A percentile compares a stretch with the other conserved stretches of the same genome.
phyloP scores from a whole-genome alignment of 1,139 yeast species.

The Yamadazyma pseudoaaseri region DNA sequence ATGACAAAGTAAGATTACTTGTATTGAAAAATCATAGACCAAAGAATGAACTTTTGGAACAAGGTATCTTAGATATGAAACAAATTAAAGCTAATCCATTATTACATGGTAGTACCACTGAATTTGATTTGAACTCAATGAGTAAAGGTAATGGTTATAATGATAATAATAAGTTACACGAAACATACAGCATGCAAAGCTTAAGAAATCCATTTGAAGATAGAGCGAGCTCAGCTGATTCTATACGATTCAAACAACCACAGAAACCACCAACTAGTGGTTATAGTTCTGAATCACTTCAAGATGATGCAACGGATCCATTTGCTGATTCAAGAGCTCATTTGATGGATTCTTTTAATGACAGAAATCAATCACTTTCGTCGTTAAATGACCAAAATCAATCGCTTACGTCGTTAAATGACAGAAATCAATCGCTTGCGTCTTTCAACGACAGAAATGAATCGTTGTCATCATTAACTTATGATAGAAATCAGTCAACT shows the following conservation, averaged over 20 bases:
- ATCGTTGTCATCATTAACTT: constrained; percentile 6
- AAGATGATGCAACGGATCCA: constrained; percentile 8
- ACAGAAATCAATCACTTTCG: constrained; percentile 1
- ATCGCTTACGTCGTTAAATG: too few relatives aligned
- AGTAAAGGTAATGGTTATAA: constrained; percentile 9
- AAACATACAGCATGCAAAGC: constrained; percentile 11
- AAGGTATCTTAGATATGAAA: constrained; percentile 26
- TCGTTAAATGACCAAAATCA: too few relatives aligned
- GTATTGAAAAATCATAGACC: constrained; percentile 50
- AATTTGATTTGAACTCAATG: constrained; percentile 7
- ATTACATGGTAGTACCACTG: constrained; percentile 15
- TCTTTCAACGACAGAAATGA: constrained; percentile 1
- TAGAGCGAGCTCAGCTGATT: background rate
- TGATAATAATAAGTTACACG: constrained; percentile 15
- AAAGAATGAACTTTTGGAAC: constrained; percentile 30
- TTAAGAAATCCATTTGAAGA: constrained; percentile 12
- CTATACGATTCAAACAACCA: background rate
- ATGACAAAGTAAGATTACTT: constrained; percentile 50
- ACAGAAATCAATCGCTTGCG: too few relatives aligned
- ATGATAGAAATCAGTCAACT: constrained; percentile 1
- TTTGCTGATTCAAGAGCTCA: constrained; percentile 9
- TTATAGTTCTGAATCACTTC: constrained; percentile 1
- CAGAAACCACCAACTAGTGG: background rate
- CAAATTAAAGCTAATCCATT: constrained; percentile 30
- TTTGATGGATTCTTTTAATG: constrained; percentile 3